Conservation (phyloP, 2,329 filamentous ascomycete genomes). For the Alternaria brassicae region DNA sequence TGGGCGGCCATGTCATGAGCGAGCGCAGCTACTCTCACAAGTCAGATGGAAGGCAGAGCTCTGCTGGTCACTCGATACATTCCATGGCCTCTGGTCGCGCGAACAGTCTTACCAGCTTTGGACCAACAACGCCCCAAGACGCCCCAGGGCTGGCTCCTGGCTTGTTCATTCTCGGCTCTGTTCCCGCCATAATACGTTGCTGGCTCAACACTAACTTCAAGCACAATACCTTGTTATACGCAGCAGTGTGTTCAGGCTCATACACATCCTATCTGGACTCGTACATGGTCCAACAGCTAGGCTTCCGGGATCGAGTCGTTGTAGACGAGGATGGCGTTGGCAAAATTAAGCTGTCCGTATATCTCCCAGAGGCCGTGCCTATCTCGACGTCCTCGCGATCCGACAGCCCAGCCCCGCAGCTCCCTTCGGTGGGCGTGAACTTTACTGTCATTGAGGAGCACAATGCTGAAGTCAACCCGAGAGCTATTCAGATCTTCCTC, state of each 20-base stretch:
- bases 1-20: conserved; percentile 81
- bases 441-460: conserved; percentile 76
- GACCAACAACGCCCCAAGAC: conserved; percentile 78
- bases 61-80: conserved; percentile 81
- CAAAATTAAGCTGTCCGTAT: conserved; percentile 79
- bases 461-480: conserved; percentile 58
- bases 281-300: conserved; percentile 76
- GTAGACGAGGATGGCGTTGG: conserved; percentile 70
- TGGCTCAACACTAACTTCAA: conserved; percentile 93
- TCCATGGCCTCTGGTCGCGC: conserved; percentile 80
- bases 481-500: conserved; percentile 81
- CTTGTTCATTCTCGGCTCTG: conserved; percentile 83
- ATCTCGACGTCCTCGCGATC: conserved; percentile 77
- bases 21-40: conserved; percentile 94
- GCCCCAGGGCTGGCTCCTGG: conserved; percentile 80
- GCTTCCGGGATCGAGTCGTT: conserved; percentile 70
- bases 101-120: conserved; percentile 73
- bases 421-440: conserved; percentile 79
- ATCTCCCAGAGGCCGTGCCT: conserved; percentile 88
- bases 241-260: conserved; percentile 89
- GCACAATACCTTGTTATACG: conserved; percentile 87
- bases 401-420: conserved; percentile 74
- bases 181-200: conserved; percentile 93
- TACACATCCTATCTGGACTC: conserved; percentile 84
- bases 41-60: conserved; percentile 93